Conservation (phyloP, 2,329 filamentous ascomycete species). For the Dichotomopilus funicola region DNA sequence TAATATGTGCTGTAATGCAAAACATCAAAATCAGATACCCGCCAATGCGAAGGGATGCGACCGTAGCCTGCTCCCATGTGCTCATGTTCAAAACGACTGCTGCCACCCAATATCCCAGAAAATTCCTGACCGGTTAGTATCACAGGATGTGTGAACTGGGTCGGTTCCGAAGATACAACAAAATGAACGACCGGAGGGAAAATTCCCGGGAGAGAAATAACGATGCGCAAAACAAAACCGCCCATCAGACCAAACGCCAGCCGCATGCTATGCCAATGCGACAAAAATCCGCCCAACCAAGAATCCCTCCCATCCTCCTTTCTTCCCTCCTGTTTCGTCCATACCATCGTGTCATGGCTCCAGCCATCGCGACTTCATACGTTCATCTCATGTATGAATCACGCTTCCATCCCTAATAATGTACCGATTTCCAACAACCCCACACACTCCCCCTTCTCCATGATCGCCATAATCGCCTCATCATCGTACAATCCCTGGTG, state of each 20-base stretch:
- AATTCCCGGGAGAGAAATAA: neutral
- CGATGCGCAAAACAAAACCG: neutral
- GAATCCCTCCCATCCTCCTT: neutral
- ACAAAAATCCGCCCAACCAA: neutral
- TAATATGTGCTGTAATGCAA: neutral
- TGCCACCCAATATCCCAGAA: neutral
- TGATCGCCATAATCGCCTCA: constrained; percentile 42
- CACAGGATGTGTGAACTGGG: too few relatives aligned
- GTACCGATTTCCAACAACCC: constrained; percentile 46
- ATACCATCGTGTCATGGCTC: neutral
- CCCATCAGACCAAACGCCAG: constrained; percentile 33
- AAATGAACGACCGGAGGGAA: too few relatives aligned
- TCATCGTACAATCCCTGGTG: constrained; percentile 29
- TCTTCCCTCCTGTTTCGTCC: neutral
- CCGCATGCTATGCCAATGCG: neutral
- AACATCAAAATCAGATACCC: neutral
- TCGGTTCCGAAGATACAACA: too few relatives aligned
- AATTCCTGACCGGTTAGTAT: neutral
- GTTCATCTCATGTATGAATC: neutral
- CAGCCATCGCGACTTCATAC: too few relatives aligned
- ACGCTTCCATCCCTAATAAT: constrained; percentile 24
- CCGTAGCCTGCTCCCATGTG: neutral
- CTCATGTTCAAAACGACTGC: neutral
- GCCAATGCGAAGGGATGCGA: constrained; percentile 1
- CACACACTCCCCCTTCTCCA: constrained; percentile 39